These are phyloP conservation scores for Suillus bovinus DNA, from an alignment of 768 basidiomycete genomes.

Conservation along the genomic window DNA sequence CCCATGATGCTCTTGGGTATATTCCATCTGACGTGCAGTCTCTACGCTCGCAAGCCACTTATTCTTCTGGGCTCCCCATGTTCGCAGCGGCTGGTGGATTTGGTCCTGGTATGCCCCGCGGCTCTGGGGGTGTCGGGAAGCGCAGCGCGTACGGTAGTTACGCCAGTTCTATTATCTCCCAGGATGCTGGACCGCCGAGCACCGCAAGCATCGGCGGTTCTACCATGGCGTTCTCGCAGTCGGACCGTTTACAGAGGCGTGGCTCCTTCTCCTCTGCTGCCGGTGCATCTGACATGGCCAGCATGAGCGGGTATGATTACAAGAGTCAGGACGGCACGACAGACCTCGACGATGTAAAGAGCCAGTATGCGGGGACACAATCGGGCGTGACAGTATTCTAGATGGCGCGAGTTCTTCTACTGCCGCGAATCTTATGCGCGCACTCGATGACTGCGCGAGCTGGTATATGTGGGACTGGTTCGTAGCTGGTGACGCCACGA, in stretches of 20 bases:
- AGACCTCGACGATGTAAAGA: constrained; percentile 86
- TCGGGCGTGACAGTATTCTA: constrained; percentile 86
- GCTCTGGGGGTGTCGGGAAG: constrained; percentile 59
- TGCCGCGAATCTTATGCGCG: constrained; percentile 1
- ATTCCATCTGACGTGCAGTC: constrained; percentile 97
- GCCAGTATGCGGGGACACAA: constrained; percentile 85
- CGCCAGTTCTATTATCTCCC: constrained; percentile 91
- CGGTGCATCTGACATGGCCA: constrained; percentile 77
- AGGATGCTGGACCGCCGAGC: constrained; percentile 73
- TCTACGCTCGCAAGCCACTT: constrained; percentile 93
- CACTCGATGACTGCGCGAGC: not conserved
- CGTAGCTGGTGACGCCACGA: no score
- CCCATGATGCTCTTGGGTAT: constrained; percentile 90
- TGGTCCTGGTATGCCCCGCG: constrained; percentile 64
- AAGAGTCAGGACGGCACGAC: constrained; percentile 86
- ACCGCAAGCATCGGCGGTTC: constrained; percentile 58
- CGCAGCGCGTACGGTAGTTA: constrained; percentile 78
- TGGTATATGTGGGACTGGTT: not conserved
- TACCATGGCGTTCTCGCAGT: constrained; percentile 84
- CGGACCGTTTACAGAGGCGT: constrained; percentile 80
- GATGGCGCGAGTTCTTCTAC: constrained; percentile 12
- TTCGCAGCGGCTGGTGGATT: constrained; percentile 74
- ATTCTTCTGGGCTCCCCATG: constrained; percentile 89
- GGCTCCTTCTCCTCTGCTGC: constrained; percentile 76
- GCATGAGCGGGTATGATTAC: constrained; percentile 75